Evolutionary conservation across 2,329 filamentous ascomycete genomes (phyloP).

Genomic region (Cadophora sp.): DNA sequence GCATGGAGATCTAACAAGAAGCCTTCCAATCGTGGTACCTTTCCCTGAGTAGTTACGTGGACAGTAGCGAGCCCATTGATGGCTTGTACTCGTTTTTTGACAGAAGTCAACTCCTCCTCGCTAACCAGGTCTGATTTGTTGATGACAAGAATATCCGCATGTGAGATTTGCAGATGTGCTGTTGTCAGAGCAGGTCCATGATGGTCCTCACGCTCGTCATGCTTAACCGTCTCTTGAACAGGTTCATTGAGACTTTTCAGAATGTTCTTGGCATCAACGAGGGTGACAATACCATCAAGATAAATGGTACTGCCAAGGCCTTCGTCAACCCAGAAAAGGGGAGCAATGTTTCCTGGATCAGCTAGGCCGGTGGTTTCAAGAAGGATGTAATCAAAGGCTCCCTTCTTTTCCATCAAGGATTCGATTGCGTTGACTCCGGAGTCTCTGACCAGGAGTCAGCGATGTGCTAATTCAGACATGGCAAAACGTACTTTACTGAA

Average conservation of each 20-base stretch:
- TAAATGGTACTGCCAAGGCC: conserved; percentile 95
- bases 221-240: conserved; percentile 56
- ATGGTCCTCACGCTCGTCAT: conserved; percentile 56
- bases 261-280: conserved; percentile 96
- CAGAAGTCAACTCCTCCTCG: conserved; percentile 68
- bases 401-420: conserved; percentile 91
- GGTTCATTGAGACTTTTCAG: conserved; percentile 80
- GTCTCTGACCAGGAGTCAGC: conserved; percentile 62
- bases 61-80: conserved; percentile 92
- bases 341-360: conserved; percentile 93
- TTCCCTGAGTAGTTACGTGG: conserved; percentile 79
- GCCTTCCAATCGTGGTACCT: conserved; percentile 82
- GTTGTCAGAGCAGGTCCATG: conserved; percentile 81
- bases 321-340: conserved; percentile 97
- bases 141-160: conserved; percentile 92
- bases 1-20: conserved; percentile 89
- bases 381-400: conserved; percentile 95
- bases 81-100: conserved; percentile 74
- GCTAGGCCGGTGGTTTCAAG: conserved; percentile 95
- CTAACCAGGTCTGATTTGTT: conserved; percentile 92
- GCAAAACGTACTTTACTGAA: conserved; percentile 77
- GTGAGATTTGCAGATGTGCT: conserved; percentile 94
- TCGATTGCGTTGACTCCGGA: conserved; percentile 94
- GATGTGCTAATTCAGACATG: background rate
- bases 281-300: conserved; percentile 92